These are phyloP conservation scores for Alternaria sp. DNA, from an alignment of 2,329 filamentous ascomycete species.

Conservation along the genomic window DNA sequence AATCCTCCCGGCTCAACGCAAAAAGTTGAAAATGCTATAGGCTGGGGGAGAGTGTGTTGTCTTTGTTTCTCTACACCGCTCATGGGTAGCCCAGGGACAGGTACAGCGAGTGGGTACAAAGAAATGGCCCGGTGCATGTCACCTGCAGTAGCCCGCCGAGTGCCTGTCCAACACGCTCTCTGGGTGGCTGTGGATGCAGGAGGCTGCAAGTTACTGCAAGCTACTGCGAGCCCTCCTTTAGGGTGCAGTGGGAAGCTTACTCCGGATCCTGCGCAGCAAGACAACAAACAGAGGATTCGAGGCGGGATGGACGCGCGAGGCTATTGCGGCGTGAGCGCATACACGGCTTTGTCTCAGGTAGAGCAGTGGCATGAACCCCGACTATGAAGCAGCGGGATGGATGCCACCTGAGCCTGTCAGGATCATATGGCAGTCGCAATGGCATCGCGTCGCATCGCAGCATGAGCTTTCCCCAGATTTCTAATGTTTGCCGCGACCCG, in stretches of 20 bases:
- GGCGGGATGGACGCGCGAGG: slow-evolving; percentile 11
- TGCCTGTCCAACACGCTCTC: slow-evolving; percentile 28
- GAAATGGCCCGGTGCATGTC: slow-evolving; percentile 26
- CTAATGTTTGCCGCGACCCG: slow-evolving; percentile 32
- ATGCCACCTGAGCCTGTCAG: background rate
- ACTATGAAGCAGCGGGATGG: background rate
- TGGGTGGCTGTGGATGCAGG: slow-evolving; percentile 30
- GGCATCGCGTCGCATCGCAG: slow-evolving; percentile 2
- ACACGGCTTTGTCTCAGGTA: slow-evolving; percentile 40
- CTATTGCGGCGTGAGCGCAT: slow-evolving; percentile 2
- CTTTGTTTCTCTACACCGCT: slow-evolving; percentile 40
- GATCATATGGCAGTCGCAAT: background rate
- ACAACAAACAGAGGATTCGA: slow-evolving; percentile 31
- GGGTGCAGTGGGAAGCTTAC: slow-evolving; percentile 8
- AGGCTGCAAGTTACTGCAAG: slow-evolving; percentile 26
- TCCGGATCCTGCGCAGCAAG: slow-evolving; percentile 15
- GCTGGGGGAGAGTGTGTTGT: slow-evolving; percentile 34
- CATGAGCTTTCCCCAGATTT: slow-evolving; percentile 42
- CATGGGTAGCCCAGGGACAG: slow-evolving; percentile 31
- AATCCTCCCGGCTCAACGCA: slow-evolving; percentile 6
- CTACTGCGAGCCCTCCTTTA: slow-evolving; percentile 32
- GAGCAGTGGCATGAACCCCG: slow-evolving; percentile 1
- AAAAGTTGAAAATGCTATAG: slow-evolving; percentile 24
- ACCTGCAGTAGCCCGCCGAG: slow-evolving; percentile 41
- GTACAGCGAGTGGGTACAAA: slow-evolving; percentile 32